These are phyloP conservation scores for Dendryphion nanum DNA, from an alignment of 2,329 filamentous ascomycete species.

Conservation along the genomic window DNA sequence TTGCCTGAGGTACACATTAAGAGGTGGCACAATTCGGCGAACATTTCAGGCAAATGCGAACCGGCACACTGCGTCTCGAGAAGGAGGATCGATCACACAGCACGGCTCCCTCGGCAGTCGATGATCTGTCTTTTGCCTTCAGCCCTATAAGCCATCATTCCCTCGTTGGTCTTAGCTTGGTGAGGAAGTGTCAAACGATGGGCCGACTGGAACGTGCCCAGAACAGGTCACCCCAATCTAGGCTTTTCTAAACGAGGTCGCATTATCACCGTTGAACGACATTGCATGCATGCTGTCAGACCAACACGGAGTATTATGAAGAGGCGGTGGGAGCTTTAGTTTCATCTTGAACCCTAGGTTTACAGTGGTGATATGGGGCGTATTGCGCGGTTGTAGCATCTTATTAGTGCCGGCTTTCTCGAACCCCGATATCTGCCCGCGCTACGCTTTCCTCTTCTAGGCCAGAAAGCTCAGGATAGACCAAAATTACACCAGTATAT, in stretches of 20 bases:
- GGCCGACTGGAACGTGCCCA: too few species aligned
- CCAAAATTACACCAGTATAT: background rate
- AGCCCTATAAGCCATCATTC: constrained; percentile 28
- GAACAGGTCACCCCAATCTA: too few species aligned
- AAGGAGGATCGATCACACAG: background rate
- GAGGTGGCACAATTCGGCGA: too few species aligned
- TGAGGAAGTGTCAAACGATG: too few species aligned
- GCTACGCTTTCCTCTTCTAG: background rate
- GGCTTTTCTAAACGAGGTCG: too few species aligned
- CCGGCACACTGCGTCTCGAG: background rate
- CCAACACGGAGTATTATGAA: background rate
- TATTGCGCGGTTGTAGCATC: constrained; percentile 1
- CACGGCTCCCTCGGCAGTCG: background rate
- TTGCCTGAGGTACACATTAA: too few species aligned
- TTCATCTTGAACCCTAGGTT: background rate
- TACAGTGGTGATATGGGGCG: background rate
- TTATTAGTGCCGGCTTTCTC: background rate
- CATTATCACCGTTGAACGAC: background rate
- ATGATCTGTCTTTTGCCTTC: constrained; percentile 16
- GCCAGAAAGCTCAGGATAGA: background rate
- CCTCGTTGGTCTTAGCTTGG: too few species aligned
- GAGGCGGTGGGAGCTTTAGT: constrained; percentile 1
- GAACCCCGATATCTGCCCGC: background rate
- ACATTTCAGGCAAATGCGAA: background rate
- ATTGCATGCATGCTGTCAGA: background rate